Conservation (phyloP, 169 alveolate genomes). For the Eimeria praecox region DNA sequence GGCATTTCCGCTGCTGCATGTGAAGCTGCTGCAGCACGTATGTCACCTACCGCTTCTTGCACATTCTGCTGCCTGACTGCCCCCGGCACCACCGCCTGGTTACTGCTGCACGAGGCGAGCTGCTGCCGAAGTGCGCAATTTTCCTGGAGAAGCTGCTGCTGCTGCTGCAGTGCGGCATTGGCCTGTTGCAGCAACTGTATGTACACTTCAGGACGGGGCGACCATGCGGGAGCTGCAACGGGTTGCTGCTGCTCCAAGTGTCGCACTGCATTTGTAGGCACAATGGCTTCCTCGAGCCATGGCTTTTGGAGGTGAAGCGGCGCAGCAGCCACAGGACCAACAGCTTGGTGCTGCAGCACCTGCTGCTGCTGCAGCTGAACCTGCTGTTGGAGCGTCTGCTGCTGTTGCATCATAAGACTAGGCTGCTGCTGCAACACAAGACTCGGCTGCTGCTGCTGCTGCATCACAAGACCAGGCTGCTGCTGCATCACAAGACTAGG, state of each 20-base stretch:
- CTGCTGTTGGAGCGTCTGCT: conserved; percentile 35
- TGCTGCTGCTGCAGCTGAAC: conserved; percentile 33
- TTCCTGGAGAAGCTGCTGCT: conserved; percentile 59
- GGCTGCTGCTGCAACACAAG: not conserved
- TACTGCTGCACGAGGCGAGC: conserved; percentile 54
- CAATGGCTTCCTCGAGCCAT: conserved; percentile 46
- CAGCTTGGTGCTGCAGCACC: conserved; percentile 13
- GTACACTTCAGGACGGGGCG: conserved; percentile 55
- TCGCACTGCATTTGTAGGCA: conserved; percentile 34
- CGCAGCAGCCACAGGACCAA: conserved; percentile 14
- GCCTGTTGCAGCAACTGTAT: conserved; percentile 63
- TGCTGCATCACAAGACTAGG: conserved; percentile 18
- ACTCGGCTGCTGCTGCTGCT: conserved; percentile 16
- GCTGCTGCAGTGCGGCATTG: conserved; percentile 58
- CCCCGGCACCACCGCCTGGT: conserved; percentile 12
- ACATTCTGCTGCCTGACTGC: conserved; percentile 28
- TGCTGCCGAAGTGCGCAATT: conserved; percentile 62
- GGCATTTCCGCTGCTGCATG: conserved; percentile 15
- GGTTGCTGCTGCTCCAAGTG: conserved; percentile 36
- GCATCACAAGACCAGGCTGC: not conserved
- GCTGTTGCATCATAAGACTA: not conserved
- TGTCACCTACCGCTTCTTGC: conserved; percentile 27
- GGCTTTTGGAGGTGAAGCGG: not conserved
- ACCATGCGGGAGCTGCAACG: conserved; percentile 31
- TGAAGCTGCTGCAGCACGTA: not conserved